These are phyloP conservation scores for Irpex sp. DNA, from an alignment of 1,284 basidiomycete species.

Conservation along the genomic window DNA sequence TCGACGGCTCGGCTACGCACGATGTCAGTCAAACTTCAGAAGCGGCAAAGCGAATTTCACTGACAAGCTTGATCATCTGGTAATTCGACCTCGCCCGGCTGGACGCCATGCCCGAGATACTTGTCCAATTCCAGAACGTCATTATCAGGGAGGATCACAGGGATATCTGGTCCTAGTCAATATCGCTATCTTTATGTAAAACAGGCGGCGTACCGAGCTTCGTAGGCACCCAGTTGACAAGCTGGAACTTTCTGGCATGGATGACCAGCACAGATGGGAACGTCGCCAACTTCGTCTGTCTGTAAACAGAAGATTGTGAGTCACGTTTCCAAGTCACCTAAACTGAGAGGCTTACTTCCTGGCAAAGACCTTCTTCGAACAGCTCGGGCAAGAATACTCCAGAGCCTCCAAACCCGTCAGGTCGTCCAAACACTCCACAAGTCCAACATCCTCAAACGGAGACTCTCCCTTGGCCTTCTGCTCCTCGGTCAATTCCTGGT, in stretches of 20 bases:
- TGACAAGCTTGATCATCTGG: constrained; percentile 48
- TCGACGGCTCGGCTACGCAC: constrained; percentile 33
- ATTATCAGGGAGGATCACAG: constrained; percentile 65
- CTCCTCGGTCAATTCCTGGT: constrained; percentile 22
- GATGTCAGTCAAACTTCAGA: constrained; percentile 9
- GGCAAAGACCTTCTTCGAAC: constrained; percentile 60
- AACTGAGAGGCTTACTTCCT: constrained; percentile 42
- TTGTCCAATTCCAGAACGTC: constrained; percentile 62
- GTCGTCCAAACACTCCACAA: constrained; percentile 65
- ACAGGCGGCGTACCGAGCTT: constrained; percentile 70
- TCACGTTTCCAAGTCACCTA: background rate
- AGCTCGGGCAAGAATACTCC: constrained; percentile 64
- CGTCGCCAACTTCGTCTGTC: constrained; percentile 72
- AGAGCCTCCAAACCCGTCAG: constrained; percentile 67
- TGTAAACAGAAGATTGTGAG: constrained; percentile 23
- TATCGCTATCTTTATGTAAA: background rate
- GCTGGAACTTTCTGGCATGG: constrained; percentile 92
- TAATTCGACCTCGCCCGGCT: constrained; percentile 69
- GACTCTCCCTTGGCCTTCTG: constrained; percentile 57
- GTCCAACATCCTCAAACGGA: constrained; percentile 64
- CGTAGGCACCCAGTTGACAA: constrained; percentile 95
- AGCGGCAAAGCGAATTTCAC: constrained; percentile 31
- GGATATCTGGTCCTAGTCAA: constrained; percentile 60
- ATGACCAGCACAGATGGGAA: constrained; percentile 89
- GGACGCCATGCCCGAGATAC: constrained; percentile 72